These are phyloP conservation scores for Gentiana dahurica DNA, from an alignment of 257 asterid genomes.

Conservation along the genomic window DNA sequence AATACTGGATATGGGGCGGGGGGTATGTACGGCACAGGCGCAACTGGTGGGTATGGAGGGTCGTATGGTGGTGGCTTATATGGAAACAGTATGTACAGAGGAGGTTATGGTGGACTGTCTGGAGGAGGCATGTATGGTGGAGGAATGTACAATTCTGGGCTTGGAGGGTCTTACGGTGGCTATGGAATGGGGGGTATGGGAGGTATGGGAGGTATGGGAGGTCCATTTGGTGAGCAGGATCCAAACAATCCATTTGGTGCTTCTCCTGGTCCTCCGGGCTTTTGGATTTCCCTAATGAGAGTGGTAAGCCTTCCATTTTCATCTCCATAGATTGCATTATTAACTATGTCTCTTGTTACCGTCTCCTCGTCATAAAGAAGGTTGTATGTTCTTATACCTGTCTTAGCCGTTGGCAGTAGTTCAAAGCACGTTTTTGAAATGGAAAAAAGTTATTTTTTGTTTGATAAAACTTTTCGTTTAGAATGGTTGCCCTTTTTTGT, in stretches of 20 bases:
- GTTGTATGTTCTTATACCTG: too few relatives aligned
- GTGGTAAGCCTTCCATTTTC: conserved; percentile 48
- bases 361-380: too few relatives aligned
- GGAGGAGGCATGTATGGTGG: conserved; percentile 84
- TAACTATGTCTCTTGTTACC: too few relatives aligned
- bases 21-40: conserved; percentile 17
- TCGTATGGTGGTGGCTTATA: conserved; percentile 71
- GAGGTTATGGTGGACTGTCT: conserved; percentile 44
- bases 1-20: conserved; percentile 69
- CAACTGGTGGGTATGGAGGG: conserved; percentile 59
- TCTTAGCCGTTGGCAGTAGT: too few relatives aligned
- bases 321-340: too few relatives aligned
- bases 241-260: conserved; percentile 93
- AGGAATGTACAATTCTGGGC: conserved; percentile 64
- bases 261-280: conserved; percentile 78
- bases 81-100: conserved; percentile 76
- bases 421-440: too few relatives aligned
- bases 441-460: too few relatives aligned
- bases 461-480: too few relatives aligned
- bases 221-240: conserved; percentile 72
- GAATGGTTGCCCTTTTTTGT: too few relatives aligned
- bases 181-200: conserved; percentile 10
- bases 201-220: conserved; percentile 44
- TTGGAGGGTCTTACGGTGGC: conserved; percentile 39
- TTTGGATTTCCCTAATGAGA: conserved; percentile 88